These are phyloP conservation scores for Nepenthes mirabilis DNA, from an alignment of 148 eudicot species.

Conservation along the genomic window DNA sequence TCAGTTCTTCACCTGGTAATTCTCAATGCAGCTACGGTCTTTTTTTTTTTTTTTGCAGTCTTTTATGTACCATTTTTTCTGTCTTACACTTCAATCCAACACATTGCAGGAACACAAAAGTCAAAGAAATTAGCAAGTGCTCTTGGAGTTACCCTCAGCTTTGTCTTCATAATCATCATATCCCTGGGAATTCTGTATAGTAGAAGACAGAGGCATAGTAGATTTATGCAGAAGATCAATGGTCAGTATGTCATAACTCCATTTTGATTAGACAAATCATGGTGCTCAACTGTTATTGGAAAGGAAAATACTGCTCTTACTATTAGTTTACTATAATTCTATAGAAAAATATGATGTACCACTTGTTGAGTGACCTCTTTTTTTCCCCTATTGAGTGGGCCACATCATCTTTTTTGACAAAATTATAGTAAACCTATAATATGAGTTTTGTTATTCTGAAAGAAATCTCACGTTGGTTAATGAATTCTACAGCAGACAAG, in stretches of 20 bases:
- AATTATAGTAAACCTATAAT: not conserved
- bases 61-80: not conserved
- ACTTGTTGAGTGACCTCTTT: too few relatives aligned
- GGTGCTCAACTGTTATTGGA: too few relatives aligned
- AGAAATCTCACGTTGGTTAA: not conserved
- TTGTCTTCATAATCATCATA: slow-evolving; percentile 22
- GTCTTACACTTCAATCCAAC: not conserved
- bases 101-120: slow-evolving; percentile 30
- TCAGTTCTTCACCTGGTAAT: slow-evolving; percentile 50
- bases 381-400: not conserved
- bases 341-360: too few relatives aligned
- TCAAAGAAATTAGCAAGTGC: slow-evolving; percentile 64
- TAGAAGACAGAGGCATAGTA: slow-evolving; percentile 34
- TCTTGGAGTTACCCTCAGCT: slow-evolving; percentile 57
- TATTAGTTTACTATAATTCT: too few relatives aligned
- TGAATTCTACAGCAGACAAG: not conserved
- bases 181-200: slow-evolving; percentile 33
- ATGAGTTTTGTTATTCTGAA: too few relatives aligned
- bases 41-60: too few relatives aligned
- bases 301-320: too few relatives aligned
- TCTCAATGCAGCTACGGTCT: not conserved
- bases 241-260: slow-evolving; percentile 24
- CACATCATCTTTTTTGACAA: not conserved
- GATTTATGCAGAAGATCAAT: slow-evolving; percentile 45
- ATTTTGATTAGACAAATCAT: too few relatives aligned